phyloP scores from a whole-genome alignment of 169 alveolate genomes.

The Toxoplasma gondii region DNA sequence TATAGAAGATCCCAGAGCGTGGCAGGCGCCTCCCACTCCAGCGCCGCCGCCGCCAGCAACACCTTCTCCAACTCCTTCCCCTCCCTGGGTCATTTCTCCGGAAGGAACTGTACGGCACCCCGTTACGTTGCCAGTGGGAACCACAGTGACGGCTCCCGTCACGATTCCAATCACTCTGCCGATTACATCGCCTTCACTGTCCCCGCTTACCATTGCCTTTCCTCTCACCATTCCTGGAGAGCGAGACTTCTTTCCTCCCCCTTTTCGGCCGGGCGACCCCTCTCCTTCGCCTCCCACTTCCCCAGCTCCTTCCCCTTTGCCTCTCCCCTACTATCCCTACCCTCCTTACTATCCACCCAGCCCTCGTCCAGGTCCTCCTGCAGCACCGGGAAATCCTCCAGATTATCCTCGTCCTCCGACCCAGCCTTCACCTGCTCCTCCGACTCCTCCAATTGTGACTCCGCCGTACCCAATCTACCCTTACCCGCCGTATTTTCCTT shows the following conservation, averaged over 20 bases:
- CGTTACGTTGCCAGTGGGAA: slow-evolving; percentile 6
- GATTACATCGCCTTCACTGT: slow-evolving; percentile 7
- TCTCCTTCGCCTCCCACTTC: not conserved
- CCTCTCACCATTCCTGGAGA: not conserved
- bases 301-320: not conserved
- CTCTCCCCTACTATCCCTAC: not conserved
- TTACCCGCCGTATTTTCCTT: no score
- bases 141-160: slow-evolving; percentile 12
- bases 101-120: not conserved
- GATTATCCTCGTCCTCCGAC: not conserved
- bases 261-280: not conserved
- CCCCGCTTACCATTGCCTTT: slow-evolving; percentile 13
- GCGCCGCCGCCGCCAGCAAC: not conserved
- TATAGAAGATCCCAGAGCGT: not conserved
- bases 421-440: not conserved
- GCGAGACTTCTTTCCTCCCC: not conserved
- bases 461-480: not conserved
- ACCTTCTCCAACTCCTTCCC: not conserved
- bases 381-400: not conserved
- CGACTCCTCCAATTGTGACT: not conserved
- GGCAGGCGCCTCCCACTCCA: not conserved
- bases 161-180: slow-evolving; percentile 9
- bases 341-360: not conserved
- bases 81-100: not conserved
- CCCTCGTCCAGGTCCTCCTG: not conserved